A percentile compares a stretch with the other conserved stretches of the same genome.
Conservation (phyloP, 2,329 filamentous ascomycete genomes). For the Fusarium odoratissimum region DNA sequence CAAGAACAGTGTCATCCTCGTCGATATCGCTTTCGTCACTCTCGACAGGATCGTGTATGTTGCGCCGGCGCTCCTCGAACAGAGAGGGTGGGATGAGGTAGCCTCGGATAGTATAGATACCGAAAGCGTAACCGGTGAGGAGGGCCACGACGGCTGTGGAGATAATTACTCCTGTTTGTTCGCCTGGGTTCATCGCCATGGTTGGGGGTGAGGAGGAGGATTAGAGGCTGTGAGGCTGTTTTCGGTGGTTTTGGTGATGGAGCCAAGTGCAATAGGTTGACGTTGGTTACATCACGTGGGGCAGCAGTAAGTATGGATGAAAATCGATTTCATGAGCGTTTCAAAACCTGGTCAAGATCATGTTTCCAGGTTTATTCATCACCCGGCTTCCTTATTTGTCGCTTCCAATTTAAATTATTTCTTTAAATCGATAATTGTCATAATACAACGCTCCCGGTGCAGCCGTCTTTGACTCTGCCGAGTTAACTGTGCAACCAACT, state of each 20-base stretch:
- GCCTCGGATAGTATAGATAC: constrained; percentile 75
- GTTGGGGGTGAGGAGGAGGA: neutral
- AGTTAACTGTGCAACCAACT: neutral
- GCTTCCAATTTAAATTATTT: neutral
- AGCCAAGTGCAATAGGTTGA: constrained; percentile 16
- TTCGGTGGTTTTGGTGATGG: constrained; percentile 20
- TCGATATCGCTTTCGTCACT: constrained; percentile 77
- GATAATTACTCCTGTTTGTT: constrained; percentile 70
- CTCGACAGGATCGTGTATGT: constrained; percentile 70
- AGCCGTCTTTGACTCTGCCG: neutral
- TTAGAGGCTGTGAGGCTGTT: constrained; percentile 17
- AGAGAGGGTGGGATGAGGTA: constrained; percentile 69
- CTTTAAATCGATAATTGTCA: neutral
- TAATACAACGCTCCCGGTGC: neutral
- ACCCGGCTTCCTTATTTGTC: neutral
- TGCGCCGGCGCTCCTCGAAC: constrained; percentile 66
- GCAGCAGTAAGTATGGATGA: neutral
- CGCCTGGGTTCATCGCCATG: constrained; percentile 52
- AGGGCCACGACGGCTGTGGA: constrained; percentile 80
- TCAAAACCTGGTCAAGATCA: neutral
- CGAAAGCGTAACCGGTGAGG: constrained; percentile 83
- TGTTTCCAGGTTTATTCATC: neutral
- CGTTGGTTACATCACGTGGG: constrained; percentile 36
- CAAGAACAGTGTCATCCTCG: constrained; percentile 67
- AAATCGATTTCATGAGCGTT: neutral